phyloP scores from a whole-genome alignment of 495 filamentous ascomycete genomes.

The Aspergillus haitiensis region DNA sequence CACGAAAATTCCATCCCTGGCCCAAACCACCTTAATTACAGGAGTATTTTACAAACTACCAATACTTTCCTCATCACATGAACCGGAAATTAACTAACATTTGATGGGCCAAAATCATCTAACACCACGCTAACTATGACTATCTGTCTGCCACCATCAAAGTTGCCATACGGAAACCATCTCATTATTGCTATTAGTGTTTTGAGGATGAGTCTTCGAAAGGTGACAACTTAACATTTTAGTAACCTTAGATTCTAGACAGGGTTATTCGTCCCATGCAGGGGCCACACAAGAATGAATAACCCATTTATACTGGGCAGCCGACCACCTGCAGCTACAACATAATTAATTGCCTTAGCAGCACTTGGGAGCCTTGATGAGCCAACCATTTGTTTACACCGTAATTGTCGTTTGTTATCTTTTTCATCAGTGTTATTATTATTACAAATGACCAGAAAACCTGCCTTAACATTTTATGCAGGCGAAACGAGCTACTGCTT shows the following conservation, averaged over 20 bases:
- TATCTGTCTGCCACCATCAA: background rate
- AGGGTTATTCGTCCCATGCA: constrained; percentile 6
- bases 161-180: too few species aligned
- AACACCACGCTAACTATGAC: background rate
- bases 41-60: background rate
- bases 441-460: background rate
- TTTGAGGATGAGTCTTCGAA: background rate
- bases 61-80: background rate
- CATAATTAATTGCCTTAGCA: background rate
- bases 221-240: background rate
- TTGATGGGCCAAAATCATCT: background rate
- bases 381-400: too few species aligned
- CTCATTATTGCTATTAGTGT: too few species aligned
- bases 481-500: background rate
- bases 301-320: background rate
- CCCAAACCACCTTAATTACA: background rate
- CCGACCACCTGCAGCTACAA: background rate
- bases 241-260: background rate
- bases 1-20: background rate
- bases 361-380: too few species aligned
- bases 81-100: background rate
- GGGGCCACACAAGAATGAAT: background rate
- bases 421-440: background rate
- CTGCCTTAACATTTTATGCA: too few species aligned
- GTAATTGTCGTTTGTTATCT: background rate